Conservation (phyloP, 768 basidiomycete species). For the Termitomyces sp. region DNA sequence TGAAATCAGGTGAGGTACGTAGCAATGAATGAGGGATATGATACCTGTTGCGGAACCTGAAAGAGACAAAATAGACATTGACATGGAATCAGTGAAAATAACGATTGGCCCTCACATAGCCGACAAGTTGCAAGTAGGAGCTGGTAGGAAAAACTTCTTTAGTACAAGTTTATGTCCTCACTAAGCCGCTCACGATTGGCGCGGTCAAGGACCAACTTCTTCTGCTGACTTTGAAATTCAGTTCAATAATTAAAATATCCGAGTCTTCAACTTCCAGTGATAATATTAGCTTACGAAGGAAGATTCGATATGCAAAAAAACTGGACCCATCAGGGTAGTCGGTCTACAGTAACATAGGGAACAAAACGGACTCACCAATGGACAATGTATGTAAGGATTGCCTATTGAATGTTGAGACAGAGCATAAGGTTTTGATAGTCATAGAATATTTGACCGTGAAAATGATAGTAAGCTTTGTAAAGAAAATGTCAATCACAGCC, state of each 20-base stretch:
- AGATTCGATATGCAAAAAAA: constrained; percentile 25
- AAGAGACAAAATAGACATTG: not conserved
- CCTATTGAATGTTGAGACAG: constrained; percentile 5
- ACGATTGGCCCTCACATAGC: constrained; percentile 15
- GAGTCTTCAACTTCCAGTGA: no score
- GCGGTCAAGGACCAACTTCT: constrained; percentile 18
- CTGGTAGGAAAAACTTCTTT: constrained; percentile 5
- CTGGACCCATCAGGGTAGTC: constrained; percentile 3
- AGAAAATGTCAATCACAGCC: not conserved
- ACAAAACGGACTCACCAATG: constrained; percentile 18
- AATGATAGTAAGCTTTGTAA: constrained; percentile 15
- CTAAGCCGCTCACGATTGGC: constrained; percentile 21
- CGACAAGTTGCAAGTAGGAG: constrained; percentile 21
- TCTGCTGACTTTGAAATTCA: constrained; percentile 20
- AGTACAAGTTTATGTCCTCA: not conserved
- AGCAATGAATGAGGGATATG: not conserved
- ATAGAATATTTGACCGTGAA: constrained; percentile 13
- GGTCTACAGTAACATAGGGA: not conserved
- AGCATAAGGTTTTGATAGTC: not conserved
- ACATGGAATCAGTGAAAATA: not conserved
- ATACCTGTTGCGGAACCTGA: constrained; percentile 14
- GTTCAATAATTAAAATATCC: no score
- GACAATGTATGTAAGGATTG: constrained; percentile 26
- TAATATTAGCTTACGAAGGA: constrained; percentile 16
- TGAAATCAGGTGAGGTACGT: not conserved